Percentiles rank a stretch among this genome's conserved stretches.
phyloP scores from a whole-genome alignment of 331 rosid species.

The Ulmus americana region DNA sequence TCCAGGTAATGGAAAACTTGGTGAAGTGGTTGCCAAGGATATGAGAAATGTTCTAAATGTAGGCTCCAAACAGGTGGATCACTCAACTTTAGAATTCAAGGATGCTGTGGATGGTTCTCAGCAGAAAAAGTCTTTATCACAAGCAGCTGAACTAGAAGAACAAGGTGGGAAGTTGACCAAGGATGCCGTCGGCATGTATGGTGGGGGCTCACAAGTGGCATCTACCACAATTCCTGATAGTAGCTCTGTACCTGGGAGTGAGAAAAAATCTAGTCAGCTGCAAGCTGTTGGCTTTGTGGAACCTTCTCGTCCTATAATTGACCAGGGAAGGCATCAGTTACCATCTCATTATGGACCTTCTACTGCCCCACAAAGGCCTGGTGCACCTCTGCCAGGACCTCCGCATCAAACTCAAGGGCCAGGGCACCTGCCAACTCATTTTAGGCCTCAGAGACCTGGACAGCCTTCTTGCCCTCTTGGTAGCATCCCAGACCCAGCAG shows the following conservation, averaged over 20 bases:
- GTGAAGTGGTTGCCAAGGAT: slow-evolving; percentile 28
- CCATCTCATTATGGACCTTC: slow-evolving; percentile 35
- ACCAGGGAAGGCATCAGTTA: slow-evolving; percentile 34
- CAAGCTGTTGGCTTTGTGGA: slow-evolving; percentile 33
- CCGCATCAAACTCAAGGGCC: slow-evolving; percentile 40
- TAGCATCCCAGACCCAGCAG: slow-evolving; percentile 26
- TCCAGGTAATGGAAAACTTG: slow-evolving; percentile 23
- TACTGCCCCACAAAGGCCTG: slow-evolving; percentile 34
- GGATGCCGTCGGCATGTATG: slow-evolving; percentile 29
- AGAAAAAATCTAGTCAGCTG: slow-evolving; percentile 13
- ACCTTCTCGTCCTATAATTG: slow-evolving; percentile 34
- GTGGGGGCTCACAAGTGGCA: slow-evolving; percentile 30
- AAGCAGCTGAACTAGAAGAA: slow-evolving; percentile 36
- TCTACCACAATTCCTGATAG: slow-evolving; percentile 26
- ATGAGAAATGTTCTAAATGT: slow-evolving; percentile 30
- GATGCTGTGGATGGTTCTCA: slow-evolving; percentile 39
- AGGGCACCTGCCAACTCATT: slow-evolving; percentile 33
- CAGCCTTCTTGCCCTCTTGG: slow-evolving; percentile 33
- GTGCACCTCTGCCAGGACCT: slow-evolving; percentile 39
- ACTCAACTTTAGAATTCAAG: slow-evolving; percentile 29
- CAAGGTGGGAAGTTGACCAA: slow-evolving; percentile 36
- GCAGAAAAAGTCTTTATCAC: slow-evolving; percentile 21
- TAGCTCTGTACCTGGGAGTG: slow-evolving; percentile 2
- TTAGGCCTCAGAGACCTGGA: slow-evolving; percentile 48
- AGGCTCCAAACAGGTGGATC: slow-evolving; percentile 27